Evolutionary conservation across 768 basidiomycete species (phyloP).

Genomic region (Cytidiella melzeri): DNA sequence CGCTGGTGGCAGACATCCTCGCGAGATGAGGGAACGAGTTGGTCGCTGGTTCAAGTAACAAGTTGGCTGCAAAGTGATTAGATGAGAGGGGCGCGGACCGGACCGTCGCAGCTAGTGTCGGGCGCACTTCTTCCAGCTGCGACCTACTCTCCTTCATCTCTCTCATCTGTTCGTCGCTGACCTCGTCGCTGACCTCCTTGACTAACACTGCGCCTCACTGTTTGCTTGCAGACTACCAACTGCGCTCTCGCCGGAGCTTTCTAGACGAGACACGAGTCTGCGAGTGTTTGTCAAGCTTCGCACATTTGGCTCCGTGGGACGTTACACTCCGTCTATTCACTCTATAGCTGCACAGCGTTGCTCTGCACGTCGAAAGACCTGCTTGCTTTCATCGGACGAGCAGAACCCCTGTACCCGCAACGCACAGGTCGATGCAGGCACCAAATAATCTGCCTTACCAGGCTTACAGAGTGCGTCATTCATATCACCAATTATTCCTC

Average conservation of each 20-base stretch:
- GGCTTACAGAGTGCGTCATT: slow-evolving; percentile 36
- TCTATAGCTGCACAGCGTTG: neutral
- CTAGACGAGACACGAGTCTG: neutral
- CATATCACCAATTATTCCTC: neutral
- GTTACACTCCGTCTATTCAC: too few species aligned
- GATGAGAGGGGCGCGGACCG: too few species aligned
- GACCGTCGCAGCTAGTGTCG: too few species aligned
- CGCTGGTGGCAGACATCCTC: slow-evolving; percentile 67
- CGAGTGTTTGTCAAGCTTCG: neutral
- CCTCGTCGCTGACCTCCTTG: neutral
- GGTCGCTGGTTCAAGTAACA: too few species aligned
- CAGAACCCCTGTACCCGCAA: too few species aligned
- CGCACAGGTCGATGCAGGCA: slow-evolving; percentile 6
- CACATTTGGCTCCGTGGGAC: neutral
- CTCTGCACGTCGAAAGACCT: too few species aligned
- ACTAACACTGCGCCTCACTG: too few species aligned
- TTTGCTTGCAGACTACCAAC: too few species aligned
- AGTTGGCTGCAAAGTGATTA: neutral
- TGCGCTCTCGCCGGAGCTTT: too few species aligned
- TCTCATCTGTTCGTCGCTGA: neutral
- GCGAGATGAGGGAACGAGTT: neutral
- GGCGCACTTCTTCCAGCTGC: too few species aligned
- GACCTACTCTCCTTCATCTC: neutral
- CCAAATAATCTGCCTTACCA: slow-evolving; percentile 41
- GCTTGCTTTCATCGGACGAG: too few species aligned